These are phyloP conservation scores for Rhodotorula sp. DNA, from an alignment of 1,284 basidiomycete species.

Conservation along the genomic window DNA sequence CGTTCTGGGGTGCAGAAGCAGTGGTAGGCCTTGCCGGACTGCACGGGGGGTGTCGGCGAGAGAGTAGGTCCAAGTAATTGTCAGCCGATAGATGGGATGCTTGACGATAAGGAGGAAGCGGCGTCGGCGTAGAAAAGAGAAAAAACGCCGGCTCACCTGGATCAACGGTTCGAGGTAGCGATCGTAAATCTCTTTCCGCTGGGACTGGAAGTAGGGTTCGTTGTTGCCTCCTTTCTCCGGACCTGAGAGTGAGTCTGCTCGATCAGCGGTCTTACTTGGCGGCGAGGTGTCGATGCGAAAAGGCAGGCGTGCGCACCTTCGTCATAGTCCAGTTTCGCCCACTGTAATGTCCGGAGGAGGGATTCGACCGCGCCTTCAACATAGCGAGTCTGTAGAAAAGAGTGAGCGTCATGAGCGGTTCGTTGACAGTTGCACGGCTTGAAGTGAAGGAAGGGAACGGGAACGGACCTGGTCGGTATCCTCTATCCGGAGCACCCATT, in stretches of 20 bases:
- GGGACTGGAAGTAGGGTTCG: conserved; percentile 82
- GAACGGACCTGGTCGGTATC: conserved; percentile 78
- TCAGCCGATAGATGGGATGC: not conserved
- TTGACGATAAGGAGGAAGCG: not conserved
- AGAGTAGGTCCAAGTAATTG: no score
- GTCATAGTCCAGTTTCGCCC: conserved; percentile 93
- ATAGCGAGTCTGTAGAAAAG: conserved; percentile 61
- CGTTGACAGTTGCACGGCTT: not conserved
- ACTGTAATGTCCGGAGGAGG: conserved; percentile 71
- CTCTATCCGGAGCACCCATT: conserved; percentile 89
- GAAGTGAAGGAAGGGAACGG: not conserved
- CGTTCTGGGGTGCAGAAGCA: conserved; percentile 84
- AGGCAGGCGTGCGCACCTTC: conserved; percentile 60
- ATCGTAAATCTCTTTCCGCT: conserved; percentile 81
- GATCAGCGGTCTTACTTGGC: conserved; percentile 2
- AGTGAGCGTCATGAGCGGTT: not conserved
- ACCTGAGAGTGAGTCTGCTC: conserved; percentile 54
- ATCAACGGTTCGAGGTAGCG: conserved; percentile 71
- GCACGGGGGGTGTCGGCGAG: not conserved
- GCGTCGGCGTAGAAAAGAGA: not conserved
- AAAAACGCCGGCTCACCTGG: conserved; percentile 56
- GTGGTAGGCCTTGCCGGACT: conserved; percentile 77
- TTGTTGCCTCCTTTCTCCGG: conserved; percentile 71
- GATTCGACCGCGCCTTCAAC: conserved; percentile 82
- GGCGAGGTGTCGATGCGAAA: not conserved